Evolutionary conservation across 1,139 yeast genomes (phyloP), one percentile per base, ranked within the genome.

Genomic region (Candida sp.): DNA sequence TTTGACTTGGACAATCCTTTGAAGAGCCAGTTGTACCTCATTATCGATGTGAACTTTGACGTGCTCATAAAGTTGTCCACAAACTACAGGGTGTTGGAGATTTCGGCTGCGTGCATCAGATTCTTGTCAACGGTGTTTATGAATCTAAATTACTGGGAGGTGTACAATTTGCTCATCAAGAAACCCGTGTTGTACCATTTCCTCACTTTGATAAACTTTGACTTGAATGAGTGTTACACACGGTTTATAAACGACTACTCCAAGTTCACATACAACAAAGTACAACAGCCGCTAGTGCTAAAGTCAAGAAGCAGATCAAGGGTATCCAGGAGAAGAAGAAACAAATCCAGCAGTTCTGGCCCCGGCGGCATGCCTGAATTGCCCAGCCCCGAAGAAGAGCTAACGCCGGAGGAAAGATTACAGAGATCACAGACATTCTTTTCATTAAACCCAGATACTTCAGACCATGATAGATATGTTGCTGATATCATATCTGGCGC

Each of bases 111-210:
- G 42, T 62, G 77, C 3, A 74, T 77, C 27, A 61, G 80, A 35
- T 76, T 75, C 52, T 63, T 77, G 50, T 75, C 81, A 7, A 63
- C 63, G 7, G 64, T 76, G 2, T 59, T 76, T 25, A 73, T 75
- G 79, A 60, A 61, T 44, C 60, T 76, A 46, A 77, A 75, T 55
- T 77, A 77, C 59, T 77, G 82, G 82, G 81, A 77, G 54, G 56
- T 77, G 25, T 77, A 75, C 57, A 77, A 75, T 51, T 62, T 77
- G 34, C 65, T 77, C 27, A 63, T 63, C 17, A 75, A 79, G 78
- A 75, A 75, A 52, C 81, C 82, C 1, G 70, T 77, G 7, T 70
- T 77, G 17, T 76, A 73, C 56, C 79, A 73, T 53, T 77, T 77
- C 50, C 60, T 77, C 40, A 58, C 61, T 5, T 60, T 77, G 12